Conservation (phyloP, 768 basidiomycete species). For the Pleurotus pulmonarius region DNA sequence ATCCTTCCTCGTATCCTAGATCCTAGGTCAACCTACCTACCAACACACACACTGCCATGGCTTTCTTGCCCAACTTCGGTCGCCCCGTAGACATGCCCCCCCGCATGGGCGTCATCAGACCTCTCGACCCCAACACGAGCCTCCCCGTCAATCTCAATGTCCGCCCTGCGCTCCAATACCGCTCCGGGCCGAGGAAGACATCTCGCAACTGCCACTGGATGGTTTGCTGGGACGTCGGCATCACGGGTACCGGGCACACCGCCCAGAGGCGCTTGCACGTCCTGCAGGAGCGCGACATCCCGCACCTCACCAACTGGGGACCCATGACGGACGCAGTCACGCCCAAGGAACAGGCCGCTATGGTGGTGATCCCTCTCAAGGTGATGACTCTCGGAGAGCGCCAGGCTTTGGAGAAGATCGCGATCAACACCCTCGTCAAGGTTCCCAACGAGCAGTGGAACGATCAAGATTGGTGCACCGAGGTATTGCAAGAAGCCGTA, state of each 20-base stretch:
- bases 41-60: background rate
- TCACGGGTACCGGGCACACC: background rate
- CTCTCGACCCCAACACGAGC: background rate
- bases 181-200: background rate
- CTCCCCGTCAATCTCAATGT: background rate
- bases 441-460: background rate
- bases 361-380: background rate
- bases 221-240: background rate
- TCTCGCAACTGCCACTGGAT: background rate
- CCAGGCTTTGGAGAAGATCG: background rate
- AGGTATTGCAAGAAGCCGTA: background rate
- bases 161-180: background rate
- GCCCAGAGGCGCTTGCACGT: background rate
- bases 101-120: background rate
- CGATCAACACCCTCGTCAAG: background rate
- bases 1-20: no score
- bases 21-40: no score
- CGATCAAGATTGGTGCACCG: background rate
- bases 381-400: background rate
- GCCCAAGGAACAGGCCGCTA: no score
- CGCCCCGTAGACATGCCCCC: background rate
- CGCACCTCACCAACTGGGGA: conserved; percentile 1
- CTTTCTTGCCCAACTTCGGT: background rate
- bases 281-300: background rate
- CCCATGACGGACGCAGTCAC: background rate